Evolutionary conservation across 208 protist species (phyloP).

Genomic region (Lotmaria passim): DNA sequence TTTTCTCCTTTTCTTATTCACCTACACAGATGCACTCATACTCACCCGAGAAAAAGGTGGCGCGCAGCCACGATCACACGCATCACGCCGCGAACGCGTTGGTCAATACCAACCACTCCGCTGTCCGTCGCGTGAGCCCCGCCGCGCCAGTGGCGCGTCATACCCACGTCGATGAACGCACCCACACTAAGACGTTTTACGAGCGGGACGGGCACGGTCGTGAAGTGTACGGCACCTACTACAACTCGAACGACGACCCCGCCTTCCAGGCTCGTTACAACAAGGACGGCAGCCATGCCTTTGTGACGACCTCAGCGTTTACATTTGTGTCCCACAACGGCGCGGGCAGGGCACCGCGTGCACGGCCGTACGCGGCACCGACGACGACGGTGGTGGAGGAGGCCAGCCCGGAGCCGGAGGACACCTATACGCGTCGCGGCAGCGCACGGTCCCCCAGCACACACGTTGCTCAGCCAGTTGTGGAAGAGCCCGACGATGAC

Average conservation of each 20-base stretch:
- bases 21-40: too few species aligned
- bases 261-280: slow-evolving; percentile 35
- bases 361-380: not conserved
- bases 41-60: too few species aligned
- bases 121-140: not conserved
- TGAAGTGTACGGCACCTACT: slow-evolving; percentile 40
- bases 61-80: not conserved
- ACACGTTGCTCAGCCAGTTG: slow-evolving; percentile 33
- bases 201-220: slow-evolving; percentile 24
- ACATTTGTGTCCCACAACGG: slow-evolving; percentile 17
- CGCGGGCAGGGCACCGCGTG: not conserved
- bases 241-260: slow-evolving; percentile 52
- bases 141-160: slow-evolving; percentile 8
- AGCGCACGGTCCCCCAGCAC: not conserved
- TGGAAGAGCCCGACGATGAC: slow-evolving; percentile 55
- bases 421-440: not conserved
- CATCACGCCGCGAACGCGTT: not conserved
- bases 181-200: slow-evolving; percentile 28
- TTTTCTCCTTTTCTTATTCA: too few species aligned
- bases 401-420: not conserved
- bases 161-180: slow-evolving; percentile 25
- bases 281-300: slow-evolving; percentile 1
- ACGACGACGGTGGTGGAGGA: slow-evolving; percentile 24
- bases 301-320: slow-evolving; percentile 10
- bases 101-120: not conserved